phyloP scores from a whole-genome alignment of 2,329 filamentous ascomycete genomes.

The Bipolaris bicolor region DNA sequence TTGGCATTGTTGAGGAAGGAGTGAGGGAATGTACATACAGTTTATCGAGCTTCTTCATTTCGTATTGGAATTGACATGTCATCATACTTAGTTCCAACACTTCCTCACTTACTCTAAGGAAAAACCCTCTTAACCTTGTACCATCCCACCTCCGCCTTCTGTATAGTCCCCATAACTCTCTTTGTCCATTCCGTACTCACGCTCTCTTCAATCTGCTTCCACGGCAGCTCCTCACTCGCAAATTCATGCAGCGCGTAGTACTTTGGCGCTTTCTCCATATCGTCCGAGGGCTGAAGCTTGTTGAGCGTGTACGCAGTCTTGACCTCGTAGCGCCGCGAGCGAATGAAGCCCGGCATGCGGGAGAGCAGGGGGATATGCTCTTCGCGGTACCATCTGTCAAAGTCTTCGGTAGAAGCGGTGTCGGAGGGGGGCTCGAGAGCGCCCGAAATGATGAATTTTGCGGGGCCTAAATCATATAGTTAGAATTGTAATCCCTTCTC shows the following conservation, averaged over 20 bases:
- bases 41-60: neutral
- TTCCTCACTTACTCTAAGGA: constrained; percentile 18
- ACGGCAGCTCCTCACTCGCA: constrained; percentile 25
- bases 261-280: constrained; percentile 12
- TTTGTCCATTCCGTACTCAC: constrained; percentile 31
- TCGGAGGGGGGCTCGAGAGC: constrained; percentile 14
- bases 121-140: constrained; percentile 27
- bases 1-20: constrained; percentile 34
- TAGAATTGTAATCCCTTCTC: neutral
- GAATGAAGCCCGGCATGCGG: constrained; percentile 23
- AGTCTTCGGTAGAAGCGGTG: constrained; percentile 12
- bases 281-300: constrained; percentile 22
- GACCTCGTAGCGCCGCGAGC: constrained; percentile 28
- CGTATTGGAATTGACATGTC: neutral
- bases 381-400: constrained; percentile 31
- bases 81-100: constrained; percentile 8
- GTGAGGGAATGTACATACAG: neutral
- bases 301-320: constrained; percentile 27
- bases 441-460: constrained; percentile 23
- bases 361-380: constrained; percentile 25
- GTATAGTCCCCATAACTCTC: constrained; percentile 25
- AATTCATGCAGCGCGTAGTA: constrained; percentile 37
- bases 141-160: constrained; percentile 25
- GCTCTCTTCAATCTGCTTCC: constrained; percentile 22
- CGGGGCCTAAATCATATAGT: neutral